These are phyloP conservation scores for Termitomyces sp. DNA, from an alignment of 768 basidiomycete genomes.

Conservation along the genomic window DNA sequence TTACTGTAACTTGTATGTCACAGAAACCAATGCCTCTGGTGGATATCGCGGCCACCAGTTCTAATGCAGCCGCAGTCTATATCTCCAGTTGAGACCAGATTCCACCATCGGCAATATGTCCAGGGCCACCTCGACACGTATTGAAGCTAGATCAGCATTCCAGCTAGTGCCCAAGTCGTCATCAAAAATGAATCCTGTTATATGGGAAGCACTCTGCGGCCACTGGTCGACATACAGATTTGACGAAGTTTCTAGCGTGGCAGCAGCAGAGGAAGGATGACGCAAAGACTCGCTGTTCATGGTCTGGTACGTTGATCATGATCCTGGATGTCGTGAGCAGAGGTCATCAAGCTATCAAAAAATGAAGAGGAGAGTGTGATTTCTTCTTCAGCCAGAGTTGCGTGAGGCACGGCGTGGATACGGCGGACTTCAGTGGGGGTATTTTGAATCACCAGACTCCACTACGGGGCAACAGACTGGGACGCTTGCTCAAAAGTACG, in stretches of 20 bases:
- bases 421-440: neutral
- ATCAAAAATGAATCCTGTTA: neutral
- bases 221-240: neutral
- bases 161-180: neutral
- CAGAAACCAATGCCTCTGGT: neutral
- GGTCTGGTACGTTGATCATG: neutral
- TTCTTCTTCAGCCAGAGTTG: neutral
- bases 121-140: neutral
- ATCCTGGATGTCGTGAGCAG: neutral
- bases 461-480: no score
- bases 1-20: neutral
- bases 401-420: neutral
- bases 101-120: neutral
- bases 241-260: neutral
- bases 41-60: neutral
- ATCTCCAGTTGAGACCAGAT: neutral
- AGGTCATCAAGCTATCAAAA: neutral
- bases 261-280: neutral
- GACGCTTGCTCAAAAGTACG: no score
- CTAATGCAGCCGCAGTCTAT: no score
- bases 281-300: neutral
- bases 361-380: neutral
- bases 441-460: no score
- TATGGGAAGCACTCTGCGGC: neutral
- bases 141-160: neutral